Conservation (phyloP, 2,329 filamentous ascomycete genomes). For the Colletotrichum paranaense region DNA sequence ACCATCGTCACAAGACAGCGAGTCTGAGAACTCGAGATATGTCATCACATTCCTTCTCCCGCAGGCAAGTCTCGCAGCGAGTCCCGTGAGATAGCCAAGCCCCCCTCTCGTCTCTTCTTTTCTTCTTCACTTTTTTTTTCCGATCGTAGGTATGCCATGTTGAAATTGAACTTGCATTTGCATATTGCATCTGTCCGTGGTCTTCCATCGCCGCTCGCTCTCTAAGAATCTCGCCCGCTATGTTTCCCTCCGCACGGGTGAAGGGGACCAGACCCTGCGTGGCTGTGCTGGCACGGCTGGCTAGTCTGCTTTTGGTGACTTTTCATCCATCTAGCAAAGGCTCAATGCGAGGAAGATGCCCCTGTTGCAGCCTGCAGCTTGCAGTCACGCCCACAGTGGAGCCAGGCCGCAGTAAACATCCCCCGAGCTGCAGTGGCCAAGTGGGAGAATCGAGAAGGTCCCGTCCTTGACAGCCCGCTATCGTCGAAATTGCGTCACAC, state of each 20-base stretch:
- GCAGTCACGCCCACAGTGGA: conserved; percentile 23
- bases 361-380: conserved; percentile 9
- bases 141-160: neutral
- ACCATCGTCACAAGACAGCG: conserved; percentile 12
- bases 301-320: conserved; percentile 4
- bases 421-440: conserved; percentile 3
- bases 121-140: neutral
- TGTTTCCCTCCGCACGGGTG: conserved; percentile 25
- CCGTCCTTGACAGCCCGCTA: conserved; percentile 24
- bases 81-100: conserved; percentile 23
- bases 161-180: conserved; percentile 17
- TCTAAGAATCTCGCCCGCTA: neutral
- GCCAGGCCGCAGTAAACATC: conserved; percentile 12
- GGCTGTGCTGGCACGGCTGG: conserved; percentile 28
- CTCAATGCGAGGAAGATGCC: conserved; percentile 1
- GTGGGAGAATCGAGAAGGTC: conserved; percentile 3
- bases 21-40: conserved; percentile 1
- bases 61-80: conserved; percentile 19
- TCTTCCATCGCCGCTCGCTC: neutral
- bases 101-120: conserved; percentile 13
- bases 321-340: neutral
- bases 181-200: conserved; percentile 12
- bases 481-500: conserved; percentile 28
- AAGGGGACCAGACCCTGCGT: conserved; percentile 36
- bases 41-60: conserved; percentile 8